Evolutionary conservation across 176 grass and related monocot genomes (phyloP), one percentile per base, ranked within the genome.

Genomic region (Themeda triandra): DNA sequence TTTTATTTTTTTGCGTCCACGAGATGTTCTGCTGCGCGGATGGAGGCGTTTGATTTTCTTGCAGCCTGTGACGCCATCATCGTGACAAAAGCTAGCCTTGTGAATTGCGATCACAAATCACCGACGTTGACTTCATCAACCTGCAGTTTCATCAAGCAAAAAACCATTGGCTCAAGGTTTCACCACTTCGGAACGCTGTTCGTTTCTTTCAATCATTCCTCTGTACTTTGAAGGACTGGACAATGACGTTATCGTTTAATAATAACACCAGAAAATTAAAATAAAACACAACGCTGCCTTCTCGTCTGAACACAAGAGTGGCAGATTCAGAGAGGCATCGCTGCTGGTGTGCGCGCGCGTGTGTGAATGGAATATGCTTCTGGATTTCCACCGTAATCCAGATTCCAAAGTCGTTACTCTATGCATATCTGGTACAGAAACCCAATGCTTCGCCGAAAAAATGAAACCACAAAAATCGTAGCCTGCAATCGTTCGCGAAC

Each of bases 21-120:
- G 25, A 31, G 14, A 27, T 29, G n/a, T 2, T 58, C 36, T 29
- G 63, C 36, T 60, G 28, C 63, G 17, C 63, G 17, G 83, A 62
- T 79, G 15, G 75, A 78, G 51, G 56, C 23, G 71, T 63, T 62
- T 71, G 66, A 66, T 19, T 78, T 78, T 46, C 49, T 12, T 33
- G 45, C 25, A 59, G 6, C 9, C 5, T 9, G 66, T 80, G 84
- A 63, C 28, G 54, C 28, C 68, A 62, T 5, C 67, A 25, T 7
- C 23, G 21, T 79, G 66, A 63, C 13, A 78, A 70, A 35, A 19
- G 4, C 7, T 12, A 53, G n/a, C 12, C 8, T 36, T 29, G 3
- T 24, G 8, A 44, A 44, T 44, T 44, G 11, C 27, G 33, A 51
- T 27, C 5, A 44, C 23, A 62, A 46, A 6, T 6, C 32, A 31